phyloP scores from a whole-genome alignment of 2,329 filamentous ascomycete genomes.

The Monosporascus sp. region DNA sequence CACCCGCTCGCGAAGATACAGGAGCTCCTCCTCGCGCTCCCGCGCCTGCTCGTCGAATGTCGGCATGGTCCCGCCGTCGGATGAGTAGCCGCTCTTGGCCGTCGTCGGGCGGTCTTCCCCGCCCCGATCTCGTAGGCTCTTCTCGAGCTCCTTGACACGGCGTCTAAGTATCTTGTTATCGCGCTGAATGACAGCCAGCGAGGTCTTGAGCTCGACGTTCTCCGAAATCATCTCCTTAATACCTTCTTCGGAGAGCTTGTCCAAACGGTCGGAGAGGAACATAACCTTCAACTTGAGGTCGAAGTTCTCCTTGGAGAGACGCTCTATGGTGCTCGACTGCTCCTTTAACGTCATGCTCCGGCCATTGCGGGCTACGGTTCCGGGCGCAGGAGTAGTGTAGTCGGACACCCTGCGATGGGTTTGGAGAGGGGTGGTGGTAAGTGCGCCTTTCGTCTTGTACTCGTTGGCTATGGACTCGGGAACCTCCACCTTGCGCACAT shows the following conservation, averaged over 20 bases:
- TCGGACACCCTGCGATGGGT: conserved; percentile 40
- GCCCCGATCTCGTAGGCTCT: conserved; percentile 58
- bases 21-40: conserved; percentile 78
- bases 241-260: conserved; percentile 90
- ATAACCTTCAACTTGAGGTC: conserved; percentile 96
- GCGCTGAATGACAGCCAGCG: conserved; percentile 80
- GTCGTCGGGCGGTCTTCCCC: conserved; percentile 60
- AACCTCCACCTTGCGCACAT: conserved; percentile 85
- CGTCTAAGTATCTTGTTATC: conserved; percentile 82
- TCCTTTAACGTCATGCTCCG: conserved; percentile 87
- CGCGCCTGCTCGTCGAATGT: conserved; percentile 56
- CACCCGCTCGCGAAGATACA: conserved; percentile 78
- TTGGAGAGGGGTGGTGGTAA: conserved; percentile 46
- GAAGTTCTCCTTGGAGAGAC: conserved; percentile 96
- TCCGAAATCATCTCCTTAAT: conserved; percentile 98
- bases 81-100: conserved; percentile 50
- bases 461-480: conserved; percentile 84
- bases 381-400: conserved; percentile 51
- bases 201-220: conserved; percentile 92
- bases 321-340: conserved; percentile 94
- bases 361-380: conserved; percentile 51
- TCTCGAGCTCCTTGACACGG: conserved; percentile 81
- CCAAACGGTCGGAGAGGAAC: conserved; percentile 88
- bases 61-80: conserved; percentile 52
- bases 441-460: conserved; percentile 70